Conservation (phyloP, 169 alveolate species). For the Plasmodium gonderi region DNA sequence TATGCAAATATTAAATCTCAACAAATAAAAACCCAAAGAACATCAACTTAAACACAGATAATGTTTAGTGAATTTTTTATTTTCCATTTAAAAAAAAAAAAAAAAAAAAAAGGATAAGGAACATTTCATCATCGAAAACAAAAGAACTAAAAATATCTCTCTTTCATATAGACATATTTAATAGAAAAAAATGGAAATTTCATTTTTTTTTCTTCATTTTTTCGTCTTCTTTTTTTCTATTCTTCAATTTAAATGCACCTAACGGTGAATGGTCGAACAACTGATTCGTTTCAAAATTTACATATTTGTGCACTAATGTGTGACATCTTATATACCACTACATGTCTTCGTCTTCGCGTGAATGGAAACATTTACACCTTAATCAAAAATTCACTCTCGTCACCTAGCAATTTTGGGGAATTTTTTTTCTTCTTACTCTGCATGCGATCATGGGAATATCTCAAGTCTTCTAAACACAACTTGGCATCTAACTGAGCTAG, state of each 20-base stretch:
- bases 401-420: not conserved
- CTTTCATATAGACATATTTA: too few species aligned
- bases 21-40: not conserved
- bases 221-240: too few species aligned
- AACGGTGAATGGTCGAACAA: not conserved
- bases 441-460: slow-evolving; percentile 43
- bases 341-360: not conserved
- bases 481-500: slow-evolving; percentile 65
- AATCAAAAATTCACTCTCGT: slow-evolving; percentile 36
- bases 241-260: not conserved
- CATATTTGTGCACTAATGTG: not conserved
- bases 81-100: not conserved
- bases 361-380: slow-evolving; percentile 9
- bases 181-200: too few species aligned
- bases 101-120: too few species aligned
- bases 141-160: too few species aligned
- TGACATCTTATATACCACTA: not conserved
- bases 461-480: slow-evolving; percentile 55
- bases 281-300: not conserved
- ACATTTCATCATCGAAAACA: too few species aligned
- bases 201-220: too few species aligned
- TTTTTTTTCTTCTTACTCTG: slow-evolving; percentile 32
- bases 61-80: not conserved
- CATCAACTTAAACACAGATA: not conserved
- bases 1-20: not conserved